phyloP scores from a whole-genome alignment of 1,284 basidiomycete genomes.

The Apiotrichum porosum region DNA sequence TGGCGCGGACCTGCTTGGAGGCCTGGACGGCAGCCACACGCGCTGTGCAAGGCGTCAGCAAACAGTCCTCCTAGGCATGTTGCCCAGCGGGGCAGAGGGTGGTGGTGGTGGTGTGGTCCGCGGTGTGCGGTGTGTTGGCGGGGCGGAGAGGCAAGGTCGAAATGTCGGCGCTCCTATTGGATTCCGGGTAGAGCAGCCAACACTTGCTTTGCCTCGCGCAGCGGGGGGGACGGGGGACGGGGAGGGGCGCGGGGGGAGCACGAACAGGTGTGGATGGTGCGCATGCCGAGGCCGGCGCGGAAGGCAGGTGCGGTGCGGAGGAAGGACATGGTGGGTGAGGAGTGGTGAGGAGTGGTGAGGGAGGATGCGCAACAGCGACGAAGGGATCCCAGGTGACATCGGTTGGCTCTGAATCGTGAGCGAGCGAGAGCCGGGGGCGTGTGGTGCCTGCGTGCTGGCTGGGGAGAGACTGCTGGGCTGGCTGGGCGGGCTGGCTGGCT shows the following conservation, averaged over 20 bases:
- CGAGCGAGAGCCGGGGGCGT: no score
- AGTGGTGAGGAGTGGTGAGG: slow-evolving; percentile 7
- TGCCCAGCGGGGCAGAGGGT: no score
- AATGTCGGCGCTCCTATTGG: background rate
- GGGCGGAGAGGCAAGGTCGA: background rate
- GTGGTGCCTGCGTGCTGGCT: no score
- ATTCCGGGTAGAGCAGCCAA: background rate
- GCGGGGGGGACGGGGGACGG: background rate
- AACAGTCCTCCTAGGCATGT: background rate
- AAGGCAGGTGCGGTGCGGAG: slow-evolving; percentile 29
- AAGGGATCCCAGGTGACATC: no score
- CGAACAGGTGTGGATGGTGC: slow-evolving; percentile 39
- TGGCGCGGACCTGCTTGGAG: slow-evolving; percentile 23
- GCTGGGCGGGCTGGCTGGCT: no score
- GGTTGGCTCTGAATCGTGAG: no score
- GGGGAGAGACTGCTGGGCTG: background rate
- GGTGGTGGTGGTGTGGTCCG: no score
- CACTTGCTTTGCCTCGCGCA: background rate
- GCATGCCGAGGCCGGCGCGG: slow-evolving; percentile 33
- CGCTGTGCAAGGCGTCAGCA: slow-evolving; percentile 19
- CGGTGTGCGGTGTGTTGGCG: no score
- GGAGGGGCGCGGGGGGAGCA: background rate
- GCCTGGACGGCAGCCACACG: slow-evolving; percentile 34
- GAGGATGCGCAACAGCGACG: background rate
- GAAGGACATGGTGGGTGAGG: slow-evolving; percentile 33